Base-by-base conservation (phyloP, 495 filamentous ascomycete species). In the Xanthoparmelia taractica region DNA sequence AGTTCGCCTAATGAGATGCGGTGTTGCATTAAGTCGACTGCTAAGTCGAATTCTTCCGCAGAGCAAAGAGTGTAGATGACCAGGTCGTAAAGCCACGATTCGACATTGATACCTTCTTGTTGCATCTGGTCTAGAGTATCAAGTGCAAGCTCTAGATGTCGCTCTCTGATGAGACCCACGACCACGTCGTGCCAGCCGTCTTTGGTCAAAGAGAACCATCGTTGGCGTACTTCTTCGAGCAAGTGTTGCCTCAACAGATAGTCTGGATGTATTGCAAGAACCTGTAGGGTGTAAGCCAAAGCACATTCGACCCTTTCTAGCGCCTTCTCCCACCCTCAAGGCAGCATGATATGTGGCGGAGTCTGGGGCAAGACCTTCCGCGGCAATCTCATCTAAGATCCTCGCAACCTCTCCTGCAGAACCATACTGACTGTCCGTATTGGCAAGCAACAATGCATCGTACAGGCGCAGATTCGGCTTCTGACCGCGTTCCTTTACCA, bases 251-350 rank as follows among this genome's bases (percentile, higher is more conserved):
- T 86, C 15, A 92, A 77, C 2, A 91, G 50, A 65, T 94, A 92
- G 72, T 97, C 86, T 1, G 93, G 92, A 72, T 96, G 92, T 29
- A 95, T 84, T 18, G 90, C 84, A 29, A 92, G 82, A 8, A 84
- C 83, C 84, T 92, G 59, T 36, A 66, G 25, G 31, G 58, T 18
- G 52, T 58, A n/a, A 69, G 64, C 65, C 63, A 61, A 64, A 63
- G 61, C 52, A 48, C 40, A 41, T 48, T 27, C 41, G 23, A 4
- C 6, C 45, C 34, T 59, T n/a, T 50, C 25, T 8, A 18, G 11
- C 2, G 31, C 43, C 7, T 60, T 41, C 47, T 66, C 78, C 60
- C 74, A 87, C 89, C 78, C 86, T 85, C 50, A 97, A 72, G 20
- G 86, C 81, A 65, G 80, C 80, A 73, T 94, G 87, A 66, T 89